Evolutionary conservation across 129 eudicot genomes (phyloP), one percentile per base, ranked within the genome.

Genomic region (Chrysanthemum seticuspe): DNA sequence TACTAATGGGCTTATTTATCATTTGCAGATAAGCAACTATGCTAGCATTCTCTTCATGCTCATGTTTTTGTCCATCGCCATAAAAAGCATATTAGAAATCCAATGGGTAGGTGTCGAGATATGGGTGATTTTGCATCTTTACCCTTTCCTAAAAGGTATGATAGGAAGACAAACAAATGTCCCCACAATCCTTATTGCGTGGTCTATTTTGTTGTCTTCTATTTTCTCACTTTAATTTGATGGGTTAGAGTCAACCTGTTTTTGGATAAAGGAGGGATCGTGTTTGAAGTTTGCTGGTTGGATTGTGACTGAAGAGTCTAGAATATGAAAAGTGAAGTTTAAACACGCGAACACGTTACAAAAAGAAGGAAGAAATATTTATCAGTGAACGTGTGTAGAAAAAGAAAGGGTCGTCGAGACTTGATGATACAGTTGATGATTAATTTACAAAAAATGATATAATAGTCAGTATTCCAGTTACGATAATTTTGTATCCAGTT

Each of bases 111-210:
- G 86, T 40, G 97, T 91, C 6, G 86, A 80, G 50, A 69, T 90
- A 23, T 90, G 97, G 97, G 97, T 90, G 58, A 90, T 90, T 75
- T 78, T 90, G 18, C 96, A 90, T 83, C 87, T 90, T 14, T 90
- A 89, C 85, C 96, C 96, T 50, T 90, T 90, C 93, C 87, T 90
- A 59, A 90, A 90, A 76, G 96, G 96, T 79, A 81, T 90, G 82
- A 87, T 90, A 94, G 97, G 97, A 9, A 90, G 62, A 68, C 94
- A 90, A 29, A 71, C 73, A 47, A 29, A 80, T 0, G 84, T 90
- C 27, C 97, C 97, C 3, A 90, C 97, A 0, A 90, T 90, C 44
- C 74, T 90, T 57, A 58, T 90, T 3, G 97, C 87, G 69, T 90
- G 97, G 97, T 87, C 97, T 9, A 87, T 90, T 54, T 82, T 87